Percentiles rank a stretch among this genome's conserved stretches.
These are phyloP conservation scores for Malus orientalis DNA, from an alignment of 306 rosid genomes.

Conservation along the genomic window DNA sequence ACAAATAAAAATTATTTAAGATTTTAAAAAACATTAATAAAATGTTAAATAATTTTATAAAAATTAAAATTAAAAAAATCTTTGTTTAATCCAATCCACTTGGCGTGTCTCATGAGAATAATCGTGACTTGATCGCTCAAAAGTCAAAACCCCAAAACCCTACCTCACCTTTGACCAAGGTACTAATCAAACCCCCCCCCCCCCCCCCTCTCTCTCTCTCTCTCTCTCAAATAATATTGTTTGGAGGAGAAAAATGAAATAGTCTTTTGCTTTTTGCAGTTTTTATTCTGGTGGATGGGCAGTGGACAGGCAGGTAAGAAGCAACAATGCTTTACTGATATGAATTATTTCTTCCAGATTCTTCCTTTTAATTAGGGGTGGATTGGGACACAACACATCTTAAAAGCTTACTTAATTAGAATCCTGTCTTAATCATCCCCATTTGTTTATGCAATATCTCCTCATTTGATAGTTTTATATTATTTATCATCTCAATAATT, in stretches of 20 bases:
- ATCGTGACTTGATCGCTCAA: neutral
- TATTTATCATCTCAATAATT: constrained; percentile 23
- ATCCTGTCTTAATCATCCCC: constrained; percentile 24
- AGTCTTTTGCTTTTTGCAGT: neutral
- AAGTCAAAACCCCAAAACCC: neutral
- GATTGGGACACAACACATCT: neutral
- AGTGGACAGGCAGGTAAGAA: neutral
- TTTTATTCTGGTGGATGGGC: neutral
- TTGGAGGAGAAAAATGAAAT: neutral
- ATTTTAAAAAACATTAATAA: too few species aligned
- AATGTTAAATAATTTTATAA: too few species aligned
- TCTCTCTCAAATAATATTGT: neutral
- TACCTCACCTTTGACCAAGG: neutral
- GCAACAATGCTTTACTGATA: neutral
- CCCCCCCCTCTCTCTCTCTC: neutral
- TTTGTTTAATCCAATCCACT: too few species aligned
- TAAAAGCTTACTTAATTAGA: neutral
- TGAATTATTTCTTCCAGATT: neutral
- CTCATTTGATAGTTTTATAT: constrained; percentile 22
- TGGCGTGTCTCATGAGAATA: neutral
- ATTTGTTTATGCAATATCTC: constrained; percentile 22
- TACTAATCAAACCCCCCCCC: neutral
- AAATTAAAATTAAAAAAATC: too few species aligned
- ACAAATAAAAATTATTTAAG: too few species aligned
- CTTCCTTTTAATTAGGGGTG: neutral